These are phyloP conservation scores for Eucalyptus decipiens DNA, from an alignment of 345 rosid species.

Conservation along the genomic window DNA sequence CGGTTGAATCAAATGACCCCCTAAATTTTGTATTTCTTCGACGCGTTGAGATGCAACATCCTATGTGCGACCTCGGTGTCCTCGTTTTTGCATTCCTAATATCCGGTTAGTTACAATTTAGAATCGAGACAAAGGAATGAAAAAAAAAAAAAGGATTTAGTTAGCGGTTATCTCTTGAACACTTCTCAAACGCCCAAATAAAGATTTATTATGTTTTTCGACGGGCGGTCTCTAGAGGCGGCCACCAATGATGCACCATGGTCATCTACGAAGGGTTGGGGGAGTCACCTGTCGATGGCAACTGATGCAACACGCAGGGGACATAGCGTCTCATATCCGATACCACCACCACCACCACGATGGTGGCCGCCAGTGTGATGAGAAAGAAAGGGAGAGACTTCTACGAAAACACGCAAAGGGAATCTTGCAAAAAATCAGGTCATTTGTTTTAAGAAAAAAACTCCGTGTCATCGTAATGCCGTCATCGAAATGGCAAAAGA, in stretches of 20 bases:
- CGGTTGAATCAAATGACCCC: neutral
- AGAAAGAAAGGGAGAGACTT: neutral
- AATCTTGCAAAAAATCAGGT: neutral
- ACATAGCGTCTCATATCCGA: neutral
- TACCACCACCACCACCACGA: no score
- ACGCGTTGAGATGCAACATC: neutral
- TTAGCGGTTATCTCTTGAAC: neutral
- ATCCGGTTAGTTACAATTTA: neutral
- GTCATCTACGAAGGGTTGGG: neutral
- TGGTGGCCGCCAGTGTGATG: neutral
- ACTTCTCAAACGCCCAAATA: neutral
- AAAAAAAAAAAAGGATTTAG: neutral
- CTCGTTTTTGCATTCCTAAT: neutral
- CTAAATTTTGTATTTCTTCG: neutral
- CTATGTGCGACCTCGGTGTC: neutral
- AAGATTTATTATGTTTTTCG: neutral
- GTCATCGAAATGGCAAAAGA: neutral
- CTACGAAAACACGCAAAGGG: neutral
- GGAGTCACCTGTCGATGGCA: neutral
- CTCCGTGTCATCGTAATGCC: neutral
- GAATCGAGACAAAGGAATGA: neutral
- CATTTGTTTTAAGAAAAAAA: neutral
- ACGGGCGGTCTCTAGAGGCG: neutral
- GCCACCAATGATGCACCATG: neutral
- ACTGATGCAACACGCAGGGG: neutral